phyloP scores from a whole-genome alignment of 208 protist species.

The Entamoeba invadens region DNA sequence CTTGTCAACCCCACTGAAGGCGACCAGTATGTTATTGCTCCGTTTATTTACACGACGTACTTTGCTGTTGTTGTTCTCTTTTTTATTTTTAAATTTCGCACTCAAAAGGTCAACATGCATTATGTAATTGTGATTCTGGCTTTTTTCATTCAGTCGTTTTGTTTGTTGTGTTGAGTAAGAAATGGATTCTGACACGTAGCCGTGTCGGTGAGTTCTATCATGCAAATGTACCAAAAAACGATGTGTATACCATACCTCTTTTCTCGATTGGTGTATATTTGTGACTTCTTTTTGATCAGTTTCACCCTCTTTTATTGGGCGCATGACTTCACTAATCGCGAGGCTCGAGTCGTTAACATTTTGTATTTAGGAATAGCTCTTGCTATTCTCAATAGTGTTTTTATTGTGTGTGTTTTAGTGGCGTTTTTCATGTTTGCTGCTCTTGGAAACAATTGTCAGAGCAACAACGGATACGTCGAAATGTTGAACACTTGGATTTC shows the following conservation, averaged over 20 bases:
- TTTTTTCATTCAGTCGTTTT: neutral
- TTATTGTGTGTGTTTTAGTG: neutral
- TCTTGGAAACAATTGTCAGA: neutral
- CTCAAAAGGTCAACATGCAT: neutral
- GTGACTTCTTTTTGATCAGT: neutral
- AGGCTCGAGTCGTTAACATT: neutral
- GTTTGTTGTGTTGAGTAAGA: neutral
- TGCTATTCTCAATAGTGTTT: neutral
- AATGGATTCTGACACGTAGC: neutral
- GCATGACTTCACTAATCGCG: neutral
- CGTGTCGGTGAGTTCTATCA: neutral
- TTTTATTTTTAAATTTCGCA: neutral
- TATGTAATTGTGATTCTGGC: neutral
- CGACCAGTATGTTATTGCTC: neutral
- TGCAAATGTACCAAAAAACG: neutral
- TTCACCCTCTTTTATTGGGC: neutral
- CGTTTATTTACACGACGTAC: neutral
- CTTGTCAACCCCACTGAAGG: neutral
- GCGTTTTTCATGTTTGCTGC: neutral
- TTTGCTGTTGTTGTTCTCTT: neutral
- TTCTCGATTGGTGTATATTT: neutral
- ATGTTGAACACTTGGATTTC: neutral
- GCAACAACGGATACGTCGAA: neutral
- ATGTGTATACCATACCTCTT: neutral
- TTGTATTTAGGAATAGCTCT: neutral